Evolutionary conservation across 1,284 basidiomycete genomes (phyloP), one percentile per base, ranked within the genome.

Genomic region (Austroboletus niveus): DNA sequence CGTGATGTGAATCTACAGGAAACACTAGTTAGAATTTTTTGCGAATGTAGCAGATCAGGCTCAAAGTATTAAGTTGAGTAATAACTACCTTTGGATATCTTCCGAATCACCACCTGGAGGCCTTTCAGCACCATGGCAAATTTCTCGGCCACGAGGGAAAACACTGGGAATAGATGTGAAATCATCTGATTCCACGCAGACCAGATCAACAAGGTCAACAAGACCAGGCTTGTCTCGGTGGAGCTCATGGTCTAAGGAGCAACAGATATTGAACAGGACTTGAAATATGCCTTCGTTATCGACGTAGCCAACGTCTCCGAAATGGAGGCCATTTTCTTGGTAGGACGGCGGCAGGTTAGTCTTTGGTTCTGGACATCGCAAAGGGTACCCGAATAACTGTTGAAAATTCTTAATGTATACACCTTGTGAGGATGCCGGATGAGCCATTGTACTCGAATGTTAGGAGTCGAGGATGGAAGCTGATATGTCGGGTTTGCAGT

Each of bases 251-350:
- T 36, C 1, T 8, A 15, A 8, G 6, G 36, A 11, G 29, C 15
- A 20, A 2, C 8, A 12, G 6, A 53, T 42, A 29, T 53, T 53
- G 34, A 48, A 48, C 11, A 47, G 48, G 24, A 38, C 8, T 7
- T 53, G 14, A 5, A 53, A 53, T 3, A 14, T 14, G 5, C 52
- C 52, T 6, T 4, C 10, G 20, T 54, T 39, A 15, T 53, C 40
- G 17, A 53, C 51, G 2, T 35, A 42, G 8, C 52, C 52, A 10
- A 53, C 35, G 4, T 53, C 52, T 10, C 52, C 52, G 5, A 53
- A 47, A 9, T 11, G 53, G 8, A 53, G 24, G 4, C 51, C 51
- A 1, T 8, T 15, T 3, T 10, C 11, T 29, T 24, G 32, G 6
- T 6, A 39, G n/a, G 8, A 3, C 15, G 2, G 15, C 5, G 51